These are phyloP conservation scores for Zygoascus ofunaensis DNA, from an alignment of 805 yeast genomes.

Conservation along the genomic window DNA sequence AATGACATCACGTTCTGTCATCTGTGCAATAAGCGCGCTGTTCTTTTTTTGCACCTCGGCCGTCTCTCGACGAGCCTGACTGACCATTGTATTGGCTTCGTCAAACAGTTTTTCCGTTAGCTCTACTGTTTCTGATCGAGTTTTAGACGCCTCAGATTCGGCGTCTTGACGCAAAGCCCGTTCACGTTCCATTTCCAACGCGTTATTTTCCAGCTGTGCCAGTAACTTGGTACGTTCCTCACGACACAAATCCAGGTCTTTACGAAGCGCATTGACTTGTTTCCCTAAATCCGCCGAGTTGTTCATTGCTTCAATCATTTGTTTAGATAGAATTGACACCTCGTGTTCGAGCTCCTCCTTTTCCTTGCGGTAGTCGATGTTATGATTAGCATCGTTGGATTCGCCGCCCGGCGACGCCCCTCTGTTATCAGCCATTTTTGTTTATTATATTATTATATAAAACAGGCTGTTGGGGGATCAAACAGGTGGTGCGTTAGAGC, in stretches of 20 bases:
- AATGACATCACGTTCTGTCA: conserved; percentile 64
- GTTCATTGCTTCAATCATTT: conserved; percentile 26
- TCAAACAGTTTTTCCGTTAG: conserved; percentile 66
- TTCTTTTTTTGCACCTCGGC: conserved; percentile 45
- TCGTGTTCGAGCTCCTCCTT: conserved; percentile 2
- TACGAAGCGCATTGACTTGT: conserved; percentile 18
- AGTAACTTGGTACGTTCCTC: conserved; percentile 10
- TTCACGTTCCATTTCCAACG: conserved; percentile 22
- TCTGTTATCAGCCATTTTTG: too few relatives aligned
- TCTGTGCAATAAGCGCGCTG: conserved; percentile 64
- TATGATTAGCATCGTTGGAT: too few relatives aligned
- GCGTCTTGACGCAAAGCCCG: conserved; percentile 34
- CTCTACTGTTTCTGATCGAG: conserved; percentile 72
- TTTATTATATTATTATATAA: too few relatives aligned
- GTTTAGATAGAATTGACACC: conserved; percentile 19
- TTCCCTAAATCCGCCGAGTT: conserved; percentile 24
- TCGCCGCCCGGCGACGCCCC: too few relatives aligned
- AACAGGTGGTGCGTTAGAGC: too few relatives aligned
- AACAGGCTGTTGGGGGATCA: too few relatives aligned
- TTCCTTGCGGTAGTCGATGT: too few relatives aligned
- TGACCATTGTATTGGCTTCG: conserved; percentile 80
- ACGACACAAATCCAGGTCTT: conserved; percentile 17
- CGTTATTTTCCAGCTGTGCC: conserved; percentile 7
- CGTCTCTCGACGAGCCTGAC: conserved; percentile 58
- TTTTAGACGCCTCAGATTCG: conserved; percentile 46